A percentile compares a stretch with the other conserved stretches of the same genome.
These are phyloP conservation scores for Gentiana dahurica DNA, from an alignment of 257 asterid species.

Conservation along the genomic window DNA sequence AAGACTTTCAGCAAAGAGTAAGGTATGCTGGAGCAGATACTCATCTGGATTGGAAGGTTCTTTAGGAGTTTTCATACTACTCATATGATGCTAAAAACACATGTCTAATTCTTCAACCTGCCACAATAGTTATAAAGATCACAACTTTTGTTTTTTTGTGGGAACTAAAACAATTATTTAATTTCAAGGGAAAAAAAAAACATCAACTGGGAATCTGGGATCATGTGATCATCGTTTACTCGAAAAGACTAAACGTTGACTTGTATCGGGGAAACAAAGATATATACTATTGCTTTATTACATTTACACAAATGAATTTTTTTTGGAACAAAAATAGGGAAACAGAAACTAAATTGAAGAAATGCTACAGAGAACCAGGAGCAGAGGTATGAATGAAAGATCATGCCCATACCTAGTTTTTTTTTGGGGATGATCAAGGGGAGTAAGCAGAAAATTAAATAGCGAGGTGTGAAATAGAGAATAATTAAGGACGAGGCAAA, in stretches of 20 bases:
- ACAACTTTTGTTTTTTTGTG: not conserved
- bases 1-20: constrained; percentile 59
- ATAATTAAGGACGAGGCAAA: too few relatives aligned
- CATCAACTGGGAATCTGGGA: not conserved
- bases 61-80: constrained; percentile 18
- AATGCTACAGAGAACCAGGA: not conserved
- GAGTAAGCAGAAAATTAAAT: too few relatives aligned
- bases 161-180: not conserved
- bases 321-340: not conserved
- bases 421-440: too few relatives aligned
- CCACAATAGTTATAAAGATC: constrained; percentile 1
- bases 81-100: constrained; percentile 11
- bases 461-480: too few relatives aligned
- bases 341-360: not conserved
- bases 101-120: constrained; percentile 5
- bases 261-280: not conserved
- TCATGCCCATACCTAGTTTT: not conserved
- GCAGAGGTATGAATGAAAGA: not conserved
- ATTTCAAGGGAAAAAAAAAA: not conserved
- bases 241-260: not conserved
- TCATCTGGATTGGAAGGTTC: constrained; percentile 52
- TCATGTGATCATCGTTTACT: constrained; percentile 11
- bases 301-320: constrained; percentile 1
- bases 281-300: not conserved
- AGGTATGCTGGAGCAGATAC: constrained; percentile 43